Base-by-base conservation (phyloP, 495 filamentous ascomycete genomes). In the Aspergillus wentii region DNA sequence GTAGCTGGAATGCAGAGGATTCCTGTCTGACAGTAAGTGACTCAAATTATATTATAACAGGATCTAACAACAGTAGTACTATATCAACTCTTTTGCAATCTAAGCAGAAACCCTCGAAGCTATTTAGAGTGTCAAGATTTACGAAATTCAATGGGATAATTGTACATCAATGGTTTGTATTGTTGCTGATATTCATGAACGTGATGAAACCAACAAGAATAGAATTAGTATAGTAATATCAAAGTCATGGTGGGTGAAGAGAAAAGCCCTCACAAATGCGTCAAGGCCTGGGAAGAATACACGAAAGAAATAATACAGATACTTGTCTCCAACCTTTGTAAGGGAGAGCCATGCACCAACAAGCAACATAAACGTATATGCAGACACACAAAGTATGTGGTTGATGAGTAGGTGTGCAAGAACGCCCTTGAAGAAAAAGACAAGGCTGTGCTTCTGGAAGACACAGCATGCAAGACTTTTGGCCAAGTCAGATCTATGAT, bases 11-110 rank as follows among this genome's bases (percentile, higher is more conserved):
- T 54, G 66, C 74, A n/a, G 76, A 88, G 56, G 78, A 84, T 40
- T 78, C 85, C 30, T 84, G 94, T 38, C 57, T 91, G 35, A 91
- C 86, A n/a, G 85, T 88, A 56, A 66, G 79, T 59, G 6, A n/a
- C 9, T 17, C n/a, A n/a, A n/a, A n/a, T n/a, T n/a, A n/a, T n/a
- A n/a, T n/a, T n/a, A n/a, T n/a, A n/a, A n/a, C n/a, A n/a, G n/a
- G n/a, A n/a, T n/a, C n/a, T n/a, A n/a, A n/a, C n/a, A n/a, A n/a
- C n/a, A n/a, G 22, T 41, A 80, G 77, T 82, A 82, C 43, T 82
- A 81, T 41, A 78, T 82, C 47, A 75, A 74, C 32, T 81, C 78
- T 40, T 61, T 72, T 49, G 57, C 66, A 35, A 55, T 42, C 23
- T 65, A 46, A 48, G n/a, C 9, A 8, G 17, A 8, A 15, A 10